Evolutionary conservation across 2,329 filamentous ascomycete genomes (phyloP).

Genomic region (Setomelanomma holmii): DNA sequence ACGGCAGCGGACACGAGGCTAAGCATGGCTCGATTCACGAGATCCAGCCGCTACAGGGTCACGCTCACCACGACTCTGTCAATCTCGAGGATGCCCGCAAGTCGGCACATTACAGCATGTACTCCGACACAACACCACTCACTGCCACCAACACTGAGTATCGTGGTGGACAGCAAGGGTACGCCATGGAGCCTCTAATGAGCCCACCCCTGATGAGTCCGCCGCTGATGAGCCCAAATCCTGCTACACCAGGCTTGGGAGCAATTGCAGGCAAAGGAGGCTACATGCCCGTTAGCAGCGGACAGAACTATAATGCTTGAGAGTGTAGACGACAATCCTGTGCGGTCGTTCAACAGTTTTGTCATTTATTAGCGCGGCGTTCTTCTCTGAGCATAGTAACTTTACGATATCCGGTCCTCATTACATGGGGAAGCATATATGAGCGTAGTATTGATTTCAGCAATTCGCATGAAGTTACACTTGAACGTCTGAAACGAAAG

Average conservation of each 20-base stretch:
- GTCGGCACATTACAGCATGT: constrained; percentile 28
- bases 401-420: not conserved
- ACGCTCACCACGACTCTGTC: constrained; percentile 17
- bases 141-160: constrained; percentile 24
- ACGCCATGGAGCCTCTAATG: constrained; percentile 25
- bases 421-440: not conserved
- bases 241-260: constrained; percentile 1
- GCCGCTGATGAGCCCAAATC: constrained; percentile 23
- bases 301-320: constrained; percentile 24
- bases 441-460: not conserved
- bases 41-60: constrained; percentile 7
- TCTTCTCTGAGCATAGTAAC: not conserved
- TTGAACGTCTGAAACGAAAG: too few relatives aligned
- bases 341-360: not conserved
- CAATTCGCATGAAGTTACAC: not conserved
- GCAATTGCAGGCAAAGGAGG: constrained; percentile 11
- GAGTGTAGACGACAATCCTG: not conserved
- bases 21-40: constrained; percentile 22
- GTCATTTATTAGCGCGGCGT: constrained; percentile 8
- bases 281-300: constrained; percentile 27
- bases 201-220: constrained; percentile 25
- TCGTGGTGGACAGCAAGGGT: constrained; percentile 12
- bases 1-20: constrained; percentile 14
- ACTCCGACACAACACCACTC: constrained; percentile 23
- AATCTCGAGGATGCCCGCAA: constrained; percentile 24